Conservation (phyloP, 2,329 filamentous ascomycete species). For the Claviceps spartinae region DNA sequence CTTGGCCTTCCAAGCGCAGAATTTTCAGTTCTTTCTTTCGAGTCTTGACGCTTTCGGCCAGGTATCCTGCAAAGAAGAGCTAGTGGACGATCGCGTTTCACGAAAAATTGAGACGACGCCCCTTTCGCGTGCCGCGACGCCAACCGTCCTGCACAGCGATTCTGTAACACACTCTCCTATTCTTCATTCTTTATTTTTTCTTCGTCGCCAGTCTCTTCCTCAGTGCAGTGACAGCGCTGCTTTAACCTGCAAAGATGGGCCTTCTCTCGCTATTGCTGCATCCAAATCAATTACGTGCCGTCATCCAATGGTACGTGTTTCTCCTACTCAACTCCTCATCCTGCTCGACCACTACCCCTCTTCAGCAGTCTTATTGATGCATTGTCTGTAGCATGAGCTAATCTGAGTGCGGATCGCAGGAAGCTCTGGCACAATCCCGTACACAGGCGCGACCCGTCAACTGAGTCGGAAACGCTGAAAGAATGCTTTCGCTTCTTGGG, state of each 20-base stretch:
- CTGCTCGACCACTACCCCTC: neutral
- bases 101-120: neutral
- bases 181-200: neutral
- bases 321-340: conserved; percentile 8
- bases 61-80: neutral
- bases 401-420: conserved; percentile 34
- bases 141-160: neutral
- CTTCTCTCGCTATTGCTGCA: conserved; percentile 62
- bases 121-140: neutral
- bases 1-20: neutral
- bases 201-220: neutral
- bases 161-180: neutral
- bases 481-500: conserved; percentile 80
- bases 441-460: conserved; percentile 63
- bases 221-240: neutral
- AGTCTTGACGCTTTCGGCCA: too few relatives aligned
- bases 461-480: conserved; percentile 60
- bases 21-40: neutral
- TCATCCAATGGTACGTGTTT: conserved; percentile 66
- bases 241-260: conserved; percentile 37
- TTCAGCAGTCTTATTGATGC: neutral
- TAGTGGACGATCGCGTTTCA: neutral
- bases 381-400: neutral
- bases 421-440: conserved; percentile 95
- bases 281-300: conserved; percentile 63